Evolutionary conservation across 2,329 filamentous ascomycete genomes (phyloP), one percentile per base, ranked within the genome.

Genomic region (Penicillium thymicola): DNA sequence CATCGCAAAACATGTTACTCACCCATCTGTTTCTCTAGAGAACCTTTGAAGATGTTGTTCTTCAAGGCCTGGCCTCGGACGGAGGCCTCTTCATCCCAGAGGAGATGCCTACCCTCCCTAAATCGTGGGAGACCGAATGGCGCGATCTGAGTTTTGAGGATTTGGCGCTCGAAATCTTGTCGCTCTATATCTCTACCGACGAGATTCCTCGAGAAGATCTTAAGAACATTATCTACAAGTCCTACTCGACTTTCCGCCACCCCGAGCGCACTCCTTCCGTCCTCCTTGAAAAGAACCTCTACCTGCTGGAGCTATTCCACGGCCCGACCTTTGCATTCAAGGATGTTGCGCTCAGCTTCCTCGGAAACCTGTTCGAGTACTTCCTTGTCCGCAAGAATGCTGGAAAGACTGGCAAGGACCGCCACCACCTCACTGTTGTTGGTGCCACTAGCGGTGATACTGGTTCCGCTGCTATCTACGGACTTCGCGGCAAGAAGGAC

Each of bases 251-350:
- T 9, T 99, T 99, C 80, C 89, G 92, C 65, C 44, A 46, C 21
- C 44, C 44, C 14, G 30, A 46, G 82, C 85, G 34, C 41, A 92
- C 90, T 0, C 94, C 94, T 0, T 77, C 94, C 27, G 83, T 90
- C 42, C 85, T 89, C n/a, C 81, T 97, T 67, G 73, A 81, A 59
- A 81, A 84, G 64, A 89, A 93, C 71, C 80, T 97, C 41, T 86
- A 96, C 71, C 80, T 97, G 54, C 84, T 99, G 34, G 94, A 99
- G 76, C 83, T 99, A 42, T 99, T 97, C 81, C 93, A 97, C 73
- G 94, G 94, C 1, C 94, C 92, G 5, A 97, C 89, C 0, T 97
- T 92, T 72, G 89, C 93, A 2, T 97, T 97, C 81, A 96, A 97
- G 77, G 93, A 97, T 57, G 89, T 92, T 50, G 92, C 92, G 16